Evolutionary conservation across 495 filamentous ascomycete species (phyloP), one percentile per base, ranked within the genome.

Genomic region (Saxophila tyrrhenica): DNA sequence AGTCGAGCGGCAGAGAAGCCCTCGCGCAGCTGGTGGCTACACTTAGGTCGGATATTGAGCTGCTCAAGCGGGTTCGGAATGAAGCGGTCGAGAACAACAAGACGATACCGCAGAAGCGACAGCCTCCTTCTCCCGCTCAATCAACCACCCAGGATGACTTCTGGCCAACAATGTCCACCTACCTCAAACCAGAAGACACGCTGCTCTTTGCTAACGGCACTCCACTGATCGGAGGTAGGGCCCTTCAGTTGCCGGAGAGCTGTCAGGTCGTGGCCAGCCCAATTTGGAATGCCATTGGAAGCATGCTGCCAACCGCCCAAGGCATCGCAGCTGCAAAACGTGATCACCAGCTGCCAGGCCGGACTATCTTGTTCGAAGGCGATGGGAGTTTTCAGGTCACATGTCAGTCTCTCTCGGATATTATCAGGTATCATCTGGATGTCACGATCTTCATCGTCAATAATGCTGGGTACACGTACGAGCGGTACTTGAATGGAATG

Each of bases 371-470:
- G 51, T 89, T 92, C 58, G 87, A 88, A 16, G 90, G 89, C 44
- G 90, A 96, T 60, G 90, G 90, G 21, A 86, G 82, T 58, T 78
- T 90, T 57, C 86, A 96, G 61, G 72, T 95, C 38, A 94, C 89
- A 1, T 79, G 77, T 3, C 90, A 95, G 64, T 88, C 94, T 66
- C 62, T 96, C 47, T 85, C 83, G 65, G 92, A 89, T 19, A 92
- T 95, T 76, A 76, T 96, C 50, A 76, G 81, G 15, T 82, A 87
- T 51, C 73, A 78, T 17, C 69, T 96, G 39, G 83, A 84, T 50
- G 80, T 89, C 15, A 94, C 90, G 61, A 79, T 96, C 10, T 56
- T 66, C 38, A 29, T 59, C 11, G 57, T 49, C 15, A 56, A 57
- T 19, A 55, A 62, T 49, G 25, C 25, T 11, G 46, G 57, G 8